phyloP scores from a whole-genome alignment of 2,329 filamentous ascomycete genomes.

The Fusarium heterosporum region DNA sequence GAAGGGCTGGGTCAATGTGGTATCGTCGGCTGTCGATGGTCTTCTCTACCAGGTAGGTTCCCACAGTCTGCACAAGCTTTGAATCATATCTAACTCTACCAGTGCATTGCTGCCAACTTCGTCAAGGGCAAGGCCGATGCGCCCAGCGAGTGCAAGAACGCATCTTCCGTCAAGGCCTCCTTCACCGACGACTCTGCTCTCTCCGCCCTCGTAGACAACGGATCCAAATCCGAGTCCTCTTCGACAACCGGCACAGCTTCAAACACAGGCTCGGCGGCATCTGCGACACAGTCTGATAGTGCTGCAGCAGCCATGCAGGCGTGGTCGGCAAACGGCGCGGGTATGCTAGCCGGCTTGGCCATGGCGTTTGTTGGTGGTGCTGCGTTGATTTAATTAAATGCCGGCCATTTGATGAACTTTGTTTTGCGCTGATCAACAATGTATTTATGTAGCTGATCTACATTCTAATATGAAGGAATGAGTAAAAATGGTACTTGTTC shows the following conservation, averaged over 20 bases:
- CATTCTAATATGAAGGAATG: not conserved
- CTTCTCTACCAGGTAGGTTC: constrained; percentile 66
- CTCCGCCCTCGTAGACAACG: constrained; percentile 48
- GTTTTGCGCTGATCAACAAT: constrained; percentile 1
- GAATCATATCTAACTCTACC: not conserved
- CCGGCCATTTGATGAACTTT: not conserved
- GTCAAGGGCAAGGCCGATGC: constrained; percentile 56
- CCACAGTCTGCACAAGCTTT: not conserved
- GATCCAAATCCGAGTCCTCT: constrained; percentile 20
- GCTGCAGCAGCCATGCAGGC: constrained; percentile 45
- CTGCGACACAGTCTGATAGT: constrained; percentile 35
- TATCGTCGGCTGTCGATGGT: constrained; percentile 66
- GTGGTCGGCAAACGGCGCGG: constrained; percentile 40
- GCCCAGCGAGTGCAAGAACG: constrained; percentile 53
- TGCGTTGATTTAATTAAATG: constrained; percentile 45
- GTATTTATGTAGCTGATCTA: not conserved
- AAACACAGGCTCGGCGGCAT: constrained; percentile 35
- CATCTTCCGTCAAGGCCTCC: constrained; percentile 49
- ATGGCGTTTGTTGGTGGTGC: constrained; percentile 49
- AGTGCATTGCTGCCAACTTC: constrained; percentile 69
- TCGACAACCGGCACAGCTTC: constrained; percentile 35
- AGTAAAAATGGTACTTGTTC: not conserved
- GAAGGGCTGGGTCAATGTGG: constrained; percentile 66
- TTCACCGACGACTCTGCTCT: constrained; percentile 52
- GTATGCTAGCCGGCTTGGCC: constrained; percentile 43